Conservation (phyloP, 1,139 yeast genomes). For the Yueomyces sp. region DNA sequence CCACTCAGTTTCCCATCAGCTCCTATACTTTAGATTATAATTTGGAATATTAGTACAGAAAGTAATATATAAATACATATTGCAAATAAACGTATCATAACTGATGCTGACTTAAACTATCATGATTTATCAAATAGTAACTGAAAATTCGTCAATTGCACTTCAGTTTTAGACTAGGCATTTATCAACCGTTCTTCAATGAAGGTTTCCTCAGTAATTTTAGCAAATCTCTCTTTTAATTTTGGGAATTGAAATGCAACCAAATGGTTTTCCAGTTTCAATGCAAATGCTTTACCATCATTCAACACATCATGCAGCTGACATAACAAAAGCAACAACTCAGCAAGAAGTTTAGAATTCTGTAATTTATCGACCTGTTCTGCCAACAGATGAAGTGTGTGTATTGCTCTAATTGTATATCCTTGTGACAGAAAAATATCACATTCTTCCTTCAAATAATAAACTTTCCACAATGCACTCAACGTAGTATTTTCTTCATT, state of each 20-base stretch:
- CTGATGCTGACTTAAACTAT: no score
- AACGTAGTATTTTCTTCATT: neutral
- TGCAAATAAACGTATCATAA: no score
- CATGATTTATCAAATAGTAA: no score
- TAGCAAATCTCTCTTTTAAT: neutral
- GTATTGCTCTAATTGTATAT: constrained; percentile 11
- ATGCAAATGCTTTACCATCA: constrained; percentile 5
- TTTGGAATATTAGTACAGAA: no score
- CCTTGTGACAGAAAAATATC: constrained; percentile 9
- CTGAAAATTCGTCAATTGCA: no score
- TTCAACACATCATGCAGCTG: constrained; percentile 6
- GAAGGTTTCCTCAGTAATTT: neutral
- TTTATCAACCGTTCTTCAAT: no score
- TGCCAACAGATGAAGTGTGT: constrained; percentile 9
- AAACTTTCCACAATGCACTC: constrained; percentile 10
- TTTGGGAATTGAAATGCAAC: neutral
- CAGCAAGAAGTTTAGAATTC: constrained; percentile 11
- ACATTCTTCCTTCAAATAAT: constrained; percentile 13
- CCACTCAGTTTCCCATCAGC: no score
- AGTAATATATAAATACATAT: no score
- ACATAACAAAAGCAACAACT: constrained; percentile 10
- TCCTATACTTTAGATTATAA: no score
- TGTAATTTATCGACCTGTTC: constrained; percentile 7
- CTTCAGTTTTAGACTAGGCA: no score
- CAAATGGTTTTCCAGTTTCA: neutral